These are phyloP conservation scores for Adansonia madagascariensis DNA, from an alignment of 441 rosid genomes.

Conservation along the genomic window DNA sequence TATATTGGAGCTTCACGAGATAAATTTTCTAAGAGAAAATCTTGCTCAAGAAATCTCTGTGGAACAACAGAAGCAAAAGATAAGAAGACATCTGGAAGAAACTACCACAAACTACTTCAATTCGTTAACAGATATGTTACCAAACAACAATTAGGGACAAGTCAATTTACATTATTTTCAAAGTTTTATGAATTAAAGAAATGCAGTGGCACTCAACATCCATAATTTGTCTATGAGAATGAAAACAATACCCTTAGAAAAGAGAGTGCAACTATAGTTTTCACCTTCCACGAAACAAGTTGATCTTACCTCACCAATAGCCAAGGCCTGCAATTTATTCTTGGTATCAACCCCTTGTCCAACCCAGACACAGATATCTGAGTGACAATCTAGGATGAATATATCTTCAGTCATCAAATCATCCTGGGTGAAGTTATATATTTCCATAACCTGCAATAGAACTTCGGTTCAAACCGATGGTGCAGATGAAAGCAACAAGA, in stretches of 20 bases:
- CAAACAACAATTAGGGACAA: background rate
- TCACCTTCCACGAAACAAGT: background rate
- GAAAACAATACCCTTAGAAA: slow-evolving; percentile 10
- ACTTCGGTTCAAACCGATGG: slow-evolving; percentile 22
- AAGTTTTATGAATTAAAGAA: slow-evolving; percentile 6
- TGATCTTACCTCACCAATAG: slow-evolving; percentile 76
- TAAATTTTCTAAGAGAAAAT: slow-evolving; percentile 76
- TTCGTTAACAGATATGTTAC: background rate
- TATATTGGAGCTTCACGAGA: slow-evolving; percentile 69
- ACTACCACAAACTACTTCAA: background rate
- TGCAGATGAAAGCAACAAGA: background rate
- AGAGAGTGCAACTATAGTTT: background rate
- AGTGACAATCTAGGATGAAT: slow-evolving; percentile 84
- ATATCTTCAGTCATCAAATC: slow-evolving; percentile 96
- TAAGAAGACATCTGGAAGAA: slow-evolving; percentile 20
- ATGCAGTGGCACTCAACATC: background rate
- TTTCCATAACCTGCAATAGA: slow-evolving; percentile 71
- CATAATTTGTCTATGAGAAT: background rate
- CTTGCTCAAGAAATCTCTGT: slow-evolving; percentile 83
- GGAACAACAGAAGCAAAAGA: slow-evolving; percentile 20
- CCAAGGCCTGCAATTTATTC: slow-evolving; percentile 61
- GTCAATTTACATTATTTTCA: background rate
- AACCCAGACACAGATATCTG: slow-evolving; percentile 91
- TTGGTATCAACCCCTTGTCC: slow-evolving; percentile 86
- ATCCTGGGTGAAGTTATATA: slow-evolving; percentile 83